Conservation (phyloP, 345 rosid genomes). For the Barbarea vulgaris region DNA sequence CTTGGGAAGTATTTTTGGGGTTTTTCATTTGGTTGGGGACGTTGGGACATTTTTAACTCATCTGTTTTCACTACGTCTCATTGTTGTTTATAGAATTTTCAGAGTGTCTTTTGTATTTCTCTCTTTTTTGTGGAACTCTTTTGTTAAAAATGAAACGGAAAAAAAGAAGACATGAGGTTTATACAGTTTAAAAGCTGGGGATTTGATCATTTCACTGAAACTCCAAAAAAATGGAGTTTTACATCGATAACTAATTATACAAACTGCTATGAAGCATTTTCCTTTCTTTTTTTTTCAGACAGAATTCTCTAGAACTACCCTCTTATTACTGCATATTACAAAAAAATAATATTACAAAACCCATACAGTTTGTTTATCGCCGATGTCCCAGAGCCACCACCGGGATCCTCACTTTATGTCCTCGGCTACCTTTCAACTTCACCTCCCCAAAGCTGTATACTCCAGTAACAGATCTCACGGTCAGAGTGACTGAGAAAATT, state of each 20-base stretch:
- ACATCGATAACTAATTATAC: conserved; percentile 34
- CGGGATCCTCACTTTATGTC: conserved; percentile 87
- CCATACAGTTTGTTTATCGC: conserved; percentile 49
- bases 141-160: conserved; percentile 1
- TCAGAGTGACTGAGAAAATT: conserved; percentile 65
- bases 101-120: conserved; percentile 29
- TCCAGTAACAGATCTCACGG: conserved; percentile 68
- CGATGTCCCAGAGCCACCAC: conserved; percentile 78
- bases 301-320: conserved; percentile 36
- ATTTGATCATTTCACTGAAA: conserved; percentile 9
- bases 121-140: conserved; percentile 5
- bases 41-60: conserved; percentile 34
- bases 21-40: conserved; percentile 32
- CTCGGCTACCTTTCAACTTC: conserved; percentile 86
- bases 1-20: conserved; percentile 11
- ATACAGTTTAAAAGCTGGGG: conserved; percentile 16
- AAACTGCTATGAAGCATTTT: conserved; percentile 32
- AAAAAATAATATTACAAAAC: conserved; percentile 63
- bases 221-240: not conserved
- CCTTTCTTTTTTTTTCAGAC: not conserved
- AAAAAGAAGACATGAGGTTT: not conserved
- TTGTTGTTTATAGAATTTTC: conserved; percentile 25
- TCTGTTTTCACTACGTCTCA: conserved; percentile 33
- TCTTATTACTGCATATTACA: conserved; percentile 67
- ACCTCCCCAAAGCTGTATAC: conserved; percentile 86